Evolutionary conservation across 2,329 filamentous ascomycete species (phyloP).

Genomic region (Fusarium hainanense): DNA sequence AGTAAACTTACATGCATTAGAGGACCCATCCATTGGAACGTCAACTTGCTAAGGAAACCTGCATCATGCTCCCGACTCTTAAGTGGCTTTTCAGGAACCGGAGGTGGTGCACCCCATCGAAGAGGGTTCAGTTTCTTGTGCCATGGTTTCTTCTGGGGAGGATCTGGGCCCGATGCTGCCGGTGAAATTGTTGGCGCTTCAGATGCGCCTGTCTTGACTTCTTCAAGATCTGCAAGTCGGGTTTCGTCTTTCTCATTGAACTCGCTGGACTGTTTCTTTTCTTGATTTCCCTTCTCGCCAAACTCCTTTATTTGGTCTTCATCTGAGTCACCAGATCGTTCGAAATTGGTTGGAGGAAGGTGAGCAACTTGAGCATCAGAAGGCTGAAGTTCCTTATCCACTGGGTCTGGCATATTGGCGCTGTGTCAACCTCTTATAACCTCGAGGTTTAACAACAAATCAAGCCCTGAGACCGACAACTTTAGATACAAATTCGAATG

Average conservation of each 20-base stretch:
- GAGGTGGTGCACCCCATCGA: conserved; percentile 67
- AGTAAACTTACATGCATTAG: conserved; percentile 76
- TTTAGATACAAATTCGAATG: background rate
- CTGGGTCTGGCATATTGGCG: conserved; percentile 43
- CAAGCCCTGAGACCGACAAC: background rate
- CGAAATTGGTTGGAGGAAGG: conserved; percentile 43
- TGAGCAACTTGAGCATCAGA: conserved; percentile 46
- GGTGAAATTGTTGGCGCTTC: conserved; percentile 65
- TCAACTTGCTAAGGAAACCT: conserved; percentile 77
- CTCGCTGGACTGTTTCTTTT: conserved; percentile 6
- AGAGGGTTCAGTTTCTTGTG: conserved; percentile 71
- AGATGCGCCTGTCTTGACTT: conserved; percentile 65
- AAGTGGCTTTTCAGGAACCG: conserved; percentile 63
- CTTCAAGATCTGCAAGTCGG: conserved; percentile 37
- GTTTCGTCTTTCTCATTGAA: conserved; percentile 15
- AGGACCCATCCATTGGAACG: conserved; percentile 91
- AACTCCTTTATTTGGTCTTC: conserved; percentile 32
- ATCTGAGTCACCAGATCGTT: conserved; percentile 30
- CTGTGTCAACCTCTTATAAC: conserved; percentile 9
- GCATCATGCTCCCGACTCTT: conserved; percentile 78
- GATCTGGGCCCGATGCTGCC: conserved; percentile 52
- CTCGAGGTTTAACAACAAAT: background rate
- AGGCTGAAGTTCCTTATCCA: conserved; percentile 47
- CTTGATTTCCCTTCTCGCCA: conserved; percentile 32
- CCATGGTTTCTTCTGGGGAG: conserved; percentile 66